Base-by-base conservation (phyloP, 2,329 filamentous ascomycete species). In the Pyricularia grisea region DNA sequence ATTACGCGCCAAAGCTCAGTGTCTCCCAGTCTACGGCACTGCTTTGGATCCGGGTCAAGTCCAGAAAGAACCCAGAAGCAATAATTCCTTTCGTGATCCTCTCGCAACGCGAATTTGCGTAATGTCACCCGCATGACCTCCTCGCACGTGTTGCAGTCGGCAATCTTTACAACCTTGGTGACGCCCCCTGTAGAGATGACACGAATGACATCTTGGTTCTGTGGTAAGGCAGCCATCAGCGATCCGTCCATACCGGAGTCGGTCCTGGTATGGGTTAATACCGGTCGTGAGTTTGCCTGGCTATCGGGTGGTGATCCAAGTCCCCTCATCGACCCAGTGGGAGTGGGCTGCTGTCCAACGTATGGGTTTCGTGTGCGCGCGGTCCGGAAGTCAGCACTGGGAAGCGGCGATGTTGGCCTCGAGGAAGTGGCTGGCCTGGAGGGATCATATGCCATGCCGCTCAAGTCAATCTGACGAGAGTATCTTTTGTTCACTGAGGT, bases 11-110 rank as follows among this genome's bases (percentile, higher is more conserved):
- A 92, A 12, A 99, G 82, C 77, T 99, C 95, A 4, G 88, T 90
- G 75, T 99, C 95, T 42, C 90, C 90, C 58, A 98, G 84, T 67
- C 92, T 89, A 70, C 93, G 89, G 77, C 92, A 96, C 75, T 93
- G 89, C 67, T 85, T 87, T 33, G 93, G 90, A 73, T 95, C 90
- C 1, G 94, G 90, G 66, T 97, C 93, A 58, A 93, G 83, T 67
- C 94, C 94, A 73, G 92, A 90, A 70, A 98, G 84, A 0, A 97
- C 90, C 83, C 95, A 98, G 81, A 99, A 98, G 81, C 94, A 97
- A 80, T 97, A 98, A 76, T 96, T 97, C 74, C 93, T 88, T 77
- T 95, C 92, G 75, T 97, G 93, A 71, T 94, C 92, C 76, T 97
- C 93, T 27, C 93, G 92, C 33, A 97, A 85, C 60, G 90, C 89